Base-by-base conservation (phyloP, 805 yeast genomes). In the Cyberlindnera galapagoensis region DNA sequence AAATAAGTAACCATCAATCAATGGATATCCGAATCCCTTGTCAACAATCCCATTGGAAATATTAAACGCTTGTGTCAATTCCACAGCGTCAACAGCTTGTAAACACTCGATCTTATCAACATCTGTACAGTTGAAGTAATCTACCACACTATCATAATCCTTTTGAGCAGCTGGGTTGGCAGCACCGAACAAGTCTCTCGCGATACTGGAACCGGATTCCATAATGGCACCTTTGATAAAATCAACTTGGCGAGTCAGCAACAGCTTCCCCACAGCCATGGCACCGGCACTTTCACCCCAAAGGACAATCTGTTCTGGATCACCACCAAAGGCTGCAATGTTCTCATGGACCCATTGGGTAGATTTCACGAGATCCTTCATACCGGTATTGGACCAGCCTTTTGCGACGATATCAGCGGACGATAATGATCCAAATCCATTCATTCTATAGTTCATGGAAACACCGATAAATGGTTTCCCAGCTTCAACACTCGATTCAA, bases 221-320 rank as follows among this genome's bases (percentile, higher is more conserved):
- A 41, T 31, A n/a, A 41, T 39, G 9, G 38, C 47, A 35, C 47
- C 47, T 21, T 38, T 37, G 18, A 43, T 18, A 27, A 27, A 41
- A 9, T 33, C 31, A 17, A 32, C 34, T 12, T 35, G 21, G 13
- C 35, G 31, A 2, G 42, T 35, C 6, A 23, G 16, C n/a, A 43
- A 7, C 21, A 43, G 25, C 33, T 39, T 33, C 9, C 44, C 46
- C 12, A 39, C 42, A 15, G 44, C 27, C 19, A 35, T 33, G 3
- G 49, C 64, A 17, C 68, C 68, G 7, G 68, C 65, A 26, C 55
- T 43, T 38, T 58, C 59, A 7, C 68, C 67, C 41, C 56, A 47
- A n/a, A 62, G 42, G 2, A 65, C 60, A 13, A 63, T 51, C 33
- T 40, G 42, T 17, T 45, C 38, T 2, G 59, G 51, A 34, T 62